Evolutionary conservation across 1,284 basidiomycete genomes (phyloP).

Genomic region (Pyrrhoderma noxium): DNA sequence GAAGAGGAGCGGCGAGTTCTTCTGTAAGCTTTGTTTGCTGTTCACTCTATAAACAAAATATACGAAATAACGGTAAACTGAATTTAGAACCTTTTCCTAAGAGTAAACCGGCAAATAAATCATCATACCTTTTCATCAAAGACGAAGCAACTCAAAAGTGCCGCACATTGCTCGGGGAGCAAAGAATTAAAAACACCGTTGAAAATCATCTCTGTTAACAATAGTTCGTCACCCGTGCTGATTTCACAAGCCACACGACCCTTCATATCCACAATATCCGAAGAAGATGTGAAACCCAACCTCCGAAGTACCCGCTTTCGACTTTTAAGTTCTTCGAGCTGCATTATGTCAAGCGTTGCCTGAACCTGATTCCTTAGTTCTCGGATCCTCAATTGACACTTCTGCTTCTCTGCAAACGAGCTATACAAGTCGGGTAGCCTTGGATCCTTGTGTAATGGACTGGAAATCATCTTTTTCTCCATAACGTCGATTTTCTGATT

Average conservation of each 20-base stretch:
- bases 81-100: no score
- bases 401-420: slow-evolving; percentile 73
- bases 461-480: slow-evolving; percentile 75
- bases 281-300: slow-evolving; percentile 81
- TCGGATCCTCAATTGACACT: slow-evolving; percentile 63
- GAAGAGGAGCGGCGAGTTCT: slow-evolving; percentile 86
- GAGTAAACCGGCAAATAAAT: no score
- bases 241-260: slow-evolving; percentile 99
- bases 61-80: background rate
- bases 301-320: slow-evolving; percentile 91
- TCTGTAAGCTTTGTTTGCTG: slow-evolving; percentile 83
- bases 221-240: slow-evolving; percentile 91
- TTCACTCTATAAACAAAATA: slow-evolving; percentile 61
- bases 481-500: slow-evolving; percentile 91
- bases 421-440: slow-evolving; percentile 76
- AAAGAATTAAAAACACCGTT: slow-evolving; percentile 93
- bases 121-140: slow-evolving; percentile 88
- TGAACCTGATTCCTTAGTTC: slow-evolving; percentile 80
- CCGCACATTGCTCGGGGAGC: slow-evolving; percentile 88
- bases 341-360: slow-evolving; percentile 86
- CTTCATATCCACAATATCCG: slow-evolving; percentile 97
- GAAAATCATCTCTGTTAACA: slow-evolving; percentile 97
- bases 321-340: slow-evolving; percentile 95
- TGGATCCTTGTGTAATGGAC: slow-evolving; percentile 68
- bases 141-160: slow-evolving; percentile 92